A percentile compares a stretch with the other conserved stretches of the same genome.
These are phyloP conservation scores for Pseudohyphozyma bogoriensis DNA, from an alignment of 768 basidiomycete genomes.

Conservation along the genomic window DNA sequence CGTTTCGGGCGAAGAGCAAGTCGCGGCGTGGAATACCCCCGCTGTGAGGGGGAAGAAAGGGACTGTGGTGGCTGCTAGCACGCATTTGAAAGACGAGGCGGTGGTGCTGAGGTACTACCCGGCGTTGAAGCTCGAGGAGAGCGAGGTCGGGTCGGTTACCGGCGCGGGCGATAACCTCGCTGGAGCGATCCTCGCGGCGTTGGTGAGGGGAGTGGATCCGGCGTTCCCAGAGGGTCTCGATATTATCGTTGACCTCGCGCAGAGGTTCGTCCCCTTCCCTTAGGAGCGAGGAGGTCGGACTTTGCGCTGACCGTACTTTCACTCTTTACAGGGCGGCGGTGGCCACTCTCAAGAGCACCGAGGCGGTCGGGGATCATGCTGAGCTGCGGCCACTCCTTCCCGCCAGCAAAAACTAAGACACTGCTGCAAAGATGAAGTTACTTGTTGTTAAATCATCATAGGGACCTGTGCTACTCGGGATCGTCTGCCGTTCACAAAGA, in stretches of 20 bases:
- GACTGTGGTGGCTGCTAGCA: slow-evolving; percentile 50
- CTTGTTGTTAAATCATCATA: too few relatives aligned
- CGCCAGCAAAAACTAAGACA: too few relatives aligned
- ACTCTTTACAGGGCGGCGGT: slow-evolving; percentile 8
- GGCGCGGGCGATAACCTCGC: slow-evolving; percentile 89
- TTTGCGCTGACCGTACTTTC: background rate
- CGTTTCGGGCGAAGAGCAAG: slow-evolving; percentile 5
- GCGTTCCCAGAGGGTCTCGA: slow-evolving; percentile 38
- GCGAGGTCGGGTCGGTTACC: slow-evolving; percentile 58
- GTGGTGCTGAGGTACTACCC: slow-evolving; percentile 67
- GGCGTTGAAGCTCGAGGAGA: slow-evolving; percentile 43
- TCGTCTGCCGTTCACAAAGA: too few relatives aligned
- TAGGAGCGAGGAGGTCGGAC: background rate
- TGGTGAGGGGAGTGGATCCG: slow-evolving; percentile 8
- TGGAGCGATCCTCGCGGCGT: slow-evolving; percentile 61
- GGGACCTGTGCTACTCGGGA: too few relatives aligned
- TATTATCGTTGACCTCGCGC: slow-evolving; percentile 48
- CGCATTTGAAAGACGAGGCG: slow-evolving; percentile 43
- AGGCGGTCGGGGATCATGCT: slow-evolving; percentile 23
- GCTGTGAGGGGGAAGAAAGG: slow-evolving; percentile 31
- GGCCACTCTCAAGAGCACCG: slow-evolving; percentile 8
- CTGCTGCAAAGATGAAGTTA: too few relatives aligned
- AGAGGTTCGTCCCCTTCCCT: slow-evolving; percentile 36
- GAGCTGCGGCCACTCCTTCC: background rate
- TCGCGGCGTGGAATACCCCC: slow-evolving; percentile 10